These are phyloP conservation scores for Cnidoscolus chayamansa DNA, from an alignment of 441 rosid species.

Conservation along the genomic window DNA sequence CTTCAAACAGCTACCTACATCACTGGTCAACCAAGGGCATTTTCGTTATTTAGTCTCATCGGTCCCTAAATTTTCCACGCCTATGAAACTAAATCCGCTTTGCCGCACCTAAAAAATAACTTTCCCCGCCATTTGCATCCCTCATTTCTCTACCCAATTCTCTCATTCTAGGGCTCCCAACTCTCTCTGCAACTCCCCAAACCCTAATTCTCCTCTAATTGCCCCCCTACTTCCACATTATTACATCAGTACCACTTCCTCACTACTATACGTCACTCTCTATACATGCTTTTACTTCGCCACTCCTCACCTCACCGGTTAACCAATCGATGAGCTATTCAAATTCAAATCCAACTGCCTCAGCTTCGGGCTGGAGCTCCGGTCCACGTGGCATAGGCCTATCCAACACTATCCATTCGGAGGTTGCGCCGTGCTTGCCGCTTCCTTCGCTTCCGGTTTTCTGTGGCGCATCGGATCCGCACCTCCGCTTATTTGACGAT, in stretches of 20 bases:
- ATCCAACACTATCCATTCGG: constrained; percentile 89
- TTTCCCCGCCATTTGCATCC: constrained; percentile 72
- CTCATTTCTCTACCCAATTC: constrained; percentile 20
- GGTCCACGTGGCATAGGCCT: constrained; percentile 69
- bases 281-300: constrained; percentile 29
- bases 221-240: constrained; percentile 13
- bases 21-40: constrained; percentile 23
- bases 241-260: constrained; percentile 24
- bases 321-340: constrained; percentile 53
- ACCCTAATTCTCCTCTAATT: constrained; percentile 39
- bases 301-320: constrained; percentile 31
- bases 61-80: neutral
- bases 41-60: constrained; percentile 9
- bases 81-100: constrained; percentile 8
- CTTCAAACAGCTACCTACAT: no score
- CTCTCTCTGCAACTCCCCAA: constrained; percentile 7
- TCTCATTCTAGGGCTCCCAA: constrained; percentile 47
- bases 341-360: constrained; percentile 30
- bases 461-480: constrained; percentile 74
- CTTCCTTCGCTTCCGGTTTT: constrained; percentile 84
- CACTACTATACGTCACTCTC: neutral
- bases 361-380: constrained; percentile 26
- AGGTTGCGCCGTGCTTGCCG: constrained; percentile 84
- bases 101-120: constrained; percentile 20
- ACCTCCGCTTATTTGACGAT: constrained; percentile 64